These are phyloP conservation scores for Phytopythium oedochilum DNA, from an alignment of 352 stramenopile genomes.

Conservation along the genomic window DNA sequence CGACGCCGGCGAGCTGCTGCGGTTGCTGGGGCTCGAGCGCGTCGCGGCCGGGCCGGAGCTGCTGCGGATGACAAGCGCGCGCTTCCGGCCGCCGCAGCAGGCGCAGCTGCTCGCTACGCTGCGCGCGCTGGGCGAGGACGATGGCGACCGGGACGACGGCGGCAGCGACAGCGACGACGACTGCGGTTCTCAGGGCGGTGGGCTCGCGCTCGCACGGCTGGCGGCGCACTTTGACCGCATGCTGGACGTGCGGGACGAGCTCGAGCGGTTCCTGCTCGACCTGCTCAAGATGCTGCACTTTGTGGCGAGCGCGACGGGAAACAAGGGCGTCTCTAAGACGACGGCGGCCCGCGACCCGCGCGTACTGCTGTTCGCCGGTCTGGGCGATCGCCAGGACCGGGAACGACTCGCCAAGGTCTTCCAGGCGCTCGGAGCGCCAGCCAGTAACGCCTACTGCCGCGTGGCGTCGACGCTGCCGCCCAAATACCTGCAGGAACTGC, in stretches of 20 bases:
- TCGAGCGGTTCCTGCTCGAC: constrained; percentile 54
- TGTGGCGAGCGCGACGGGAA: not conserved
- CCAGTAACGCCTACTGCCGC: constrained; percentile 30
- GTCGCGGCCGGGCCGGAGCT: constrained; percentile 31
- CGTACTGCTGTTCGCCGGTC: constrained; percentile 28
- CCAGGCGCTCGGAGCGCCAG: constrained; percentile 32
- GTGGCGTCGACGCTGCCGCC: constrained; percentile 31
- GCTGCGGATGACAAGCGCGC: constrained; percentile 20
- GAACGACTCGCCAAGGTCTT: constrained; percentile 47
- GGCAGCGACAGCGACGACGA: not conserved
- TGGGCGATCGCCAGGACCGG: constrained; percentile 39
- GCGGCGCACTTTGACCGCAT: constrained; percentile 44
- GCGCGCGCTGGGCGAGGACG: constrained; percentile 9
- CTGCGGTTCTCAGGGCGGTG: not conserved
- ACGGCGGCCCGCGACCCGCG: constrained; percentile 22
- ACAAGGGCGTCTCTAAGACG: constrained; percentile 9
- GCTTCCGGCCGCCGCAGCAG: constrained; percentile 42
- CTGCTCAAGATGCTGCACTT: constrained; percentile 51
- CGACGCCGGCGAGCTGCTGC: constrained; percentile 17
- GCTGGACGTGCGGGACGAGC: constrained; percentile 52
- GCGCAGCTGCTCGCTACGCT: constrained; percentile 27
- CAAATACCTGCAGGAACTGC: constrained; percentile 52
- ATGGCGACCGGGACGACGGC: not conserved
- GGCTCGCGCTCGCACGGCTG: constrained; percentile 21
- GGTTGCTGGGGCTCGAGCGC: constrained; percentile 31